Conservation (phyloP, 164 flowering plant genomes). For the Taxillus chinensis region DNA sequence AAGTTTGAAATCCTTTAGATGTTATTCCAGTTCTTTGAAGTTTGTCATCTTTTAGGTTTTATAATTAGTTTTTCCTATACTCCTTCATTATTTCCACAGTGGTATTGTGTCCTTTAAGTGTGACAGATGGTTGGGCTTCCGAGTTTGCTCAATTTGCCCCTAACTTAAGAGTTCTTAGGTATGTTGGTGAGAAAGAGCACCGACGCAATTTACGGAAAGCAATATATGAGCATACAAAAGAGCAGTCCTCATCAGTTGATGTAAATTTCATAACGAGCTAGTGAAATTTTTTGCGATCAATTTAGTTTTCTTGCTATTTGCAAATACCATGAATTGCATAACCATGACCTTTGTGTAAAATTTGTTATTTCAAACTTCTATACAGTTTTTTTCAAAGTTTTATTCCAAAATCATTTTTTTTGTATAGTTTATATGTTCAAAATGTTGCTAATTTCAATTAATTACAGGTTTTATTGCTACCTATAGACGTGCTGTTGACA, state of each 20-base stretch:
- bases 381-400: background rate
- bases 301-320: background rate
- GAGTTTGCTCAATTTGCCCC: conserved; percentile 62
- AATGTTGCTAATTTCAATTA: conserved; percentile 7
- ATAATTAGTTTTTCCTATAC: background rate
- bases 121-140: conserved; percentile 84
- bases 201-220: conserved; percentile 41
- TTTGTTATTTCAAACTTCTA: background rate
- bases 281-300: background rate
- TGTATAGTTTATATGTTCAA: background rate
- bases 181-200: conserved; percentile 70
- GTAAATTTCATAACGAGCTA: conserved; percentile 25
- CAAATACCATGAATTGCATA: no score
- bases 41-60: background rate
- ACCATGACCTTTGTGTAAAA: background rate
- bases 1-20: conserved; percentile 21
- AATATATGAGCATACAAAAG: conserved; percentile 31
- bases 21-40: background rate
- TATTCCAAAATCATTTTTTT: background rate
- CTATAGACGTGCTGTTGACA: conserved; percentile 79
- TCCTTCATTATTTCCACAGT: conserved; percentile 31
- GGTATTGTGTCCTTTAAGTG: conserved; percentile 92
- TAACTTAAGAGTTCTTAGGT: conserved; percentile 43
- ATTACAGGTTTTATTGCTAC: conserved; percentile 39
- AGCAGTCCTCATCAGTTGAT: conserved; percentile 20